These are phyloP conservation scores for Garcia nutans DNA, from an alignment of 345 rosid species.

Conservation along the genomic window DNA sequence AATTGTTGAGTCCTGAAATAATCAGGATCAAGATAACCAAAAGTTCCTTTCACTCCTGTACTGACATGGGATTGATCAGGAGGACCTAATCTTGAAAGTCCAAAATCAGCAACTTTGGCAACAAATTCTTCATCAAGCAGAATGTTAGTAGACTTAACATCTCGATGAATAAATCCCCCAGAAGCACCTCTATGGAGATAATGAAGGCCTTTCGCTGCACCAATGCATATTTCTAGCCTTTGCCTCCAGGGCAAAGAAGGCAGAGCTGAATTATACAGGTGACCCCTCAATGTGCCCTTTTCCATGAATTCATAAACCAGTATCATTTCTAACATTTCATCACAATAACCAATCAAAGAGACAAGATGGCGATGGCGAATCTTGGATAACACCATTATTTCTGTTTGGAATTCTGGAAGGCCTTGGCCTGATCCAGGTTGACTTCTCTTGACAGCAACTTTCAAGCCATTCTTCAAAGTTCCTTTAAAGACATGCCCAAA, in stretches of 20 bases:
- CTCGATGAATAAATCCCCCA: slow-evolving; percentile 55
- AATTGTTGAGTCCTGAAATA: slow-evolving; percentile 45
- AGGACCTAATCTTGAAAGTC: slow-evolving; percentile 46
- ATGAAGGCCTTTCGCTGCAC: slow-evolving; percentile 51
- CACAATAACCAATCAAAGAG: slow-evolving; percentile 66
- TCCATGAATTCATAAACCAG: slow-evolving; percentile 63
- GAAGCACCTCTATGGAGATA: slow-evolving; percentile 50
- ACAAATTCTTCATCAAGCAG: slow-evolving; percentile 42
- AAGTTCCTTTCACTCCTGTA: slow-evolving; percentile 48
- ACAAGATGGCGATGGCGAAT: slow-evolving; percentile 66
- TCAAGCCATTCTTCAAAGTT: slow-evolving; percentile 34
- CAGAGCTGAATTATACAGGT: slow-evolving; percentile 36
- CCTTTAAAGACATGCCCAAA: slow-evolving; percentile 49
- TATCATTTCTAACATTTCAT: slow-evolving; percentile 57
- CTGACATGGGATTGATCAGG: slow-evolving; percentile 38
- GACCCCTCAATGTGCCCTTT: slow-evolving; percentile 50
- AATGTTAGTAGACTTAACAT: slow-evolving; percentile 60
- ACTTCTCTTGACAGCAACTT: slow-evolving; percentile 52
- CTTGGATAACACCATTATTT: slow-evolving; percentile 55
- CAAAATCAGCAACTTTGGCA: slow-evolving; percentile 64
- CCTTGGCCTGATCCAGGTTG: slow-evolving; percentile 51
- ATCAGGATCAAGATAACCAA: slow-evolving; percentile 60
- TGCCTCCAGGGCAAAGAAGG: slow-evolving; percentile 49
- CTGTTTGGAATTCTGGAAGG: slow-evolving; percentile 49
- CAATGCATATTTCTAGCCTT: slow-evolving; percentile 61